A percentile compares a stretch with the other conserved stretches of the same genome.
phyloP scores from a whole-genome alignment of 1,139 yeast genomes.

The Debaryomycetaceae sp. region DNA sequence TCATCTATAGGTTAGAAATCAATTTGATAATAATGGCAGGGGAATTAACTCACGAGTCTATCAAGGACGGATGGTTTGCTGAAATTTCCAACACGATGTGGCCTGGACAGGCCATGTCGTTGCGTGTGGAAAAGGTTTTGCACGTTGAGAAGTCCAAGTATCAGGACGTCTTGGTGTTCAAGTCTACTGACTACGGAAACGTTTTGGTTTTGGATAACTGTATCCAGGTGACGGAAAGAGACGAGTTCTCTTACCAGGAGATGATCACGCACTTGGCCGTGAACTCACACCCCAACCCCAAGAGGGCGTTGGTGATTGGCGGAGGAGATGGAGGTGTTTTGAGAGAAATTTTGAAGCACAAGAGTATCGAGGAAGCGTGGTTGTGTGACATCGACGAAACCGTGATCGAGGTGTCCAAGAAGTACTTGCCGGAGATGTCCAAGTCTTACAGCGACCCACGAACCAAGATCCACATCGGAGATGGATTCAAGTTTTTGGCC shows the following conservation, averaged over 20 bases:
- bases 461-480: conserved; percentile 80
- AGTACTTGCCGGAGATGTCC: conserved; percentile 82
- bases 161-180: conserved; percentile 86
- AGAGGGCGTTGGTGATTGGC: conserved; percentile 84
- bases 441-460: conserved; percentile 76
- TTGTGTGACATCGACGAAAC: conserved; percentile 91
- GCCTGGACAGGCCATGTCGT: conserved; percentile 94
- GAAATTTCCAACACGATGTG: conserved; percentile 85
- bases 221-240: conserved; percentile 91
- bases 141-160: conserved; percentile 79
- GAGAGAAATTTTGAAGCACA: conserved; percentile 88
- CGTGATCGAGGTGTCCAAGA: conserved; percentile 76
- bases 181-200: conserved; percentile 84
- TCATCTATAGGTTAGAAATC: no score
- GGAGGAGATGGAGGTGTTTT: conserved; percentile 98
- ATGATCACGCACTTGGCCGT: conserved; percentile 89
- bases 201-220: conserved; percentile 89
- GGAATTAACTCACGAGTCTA: conserved; percentile 66
- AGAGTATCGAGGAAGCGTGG: conserved; percentile 77
- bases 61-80: conserved; percentile 87
- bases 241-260: conserved; percentile 92
- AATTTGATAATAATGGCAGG: conserved; percentile 9
- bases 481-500: conserved; percentile 86
- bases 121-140: conserved; percentile 75
- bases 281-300: conserved; percentile 88